Evolutionary conservation across 2,329 filamentous ascomycete genomes (phyloP).

Genomic region (Aspergillus transmontanensis): DNA sequence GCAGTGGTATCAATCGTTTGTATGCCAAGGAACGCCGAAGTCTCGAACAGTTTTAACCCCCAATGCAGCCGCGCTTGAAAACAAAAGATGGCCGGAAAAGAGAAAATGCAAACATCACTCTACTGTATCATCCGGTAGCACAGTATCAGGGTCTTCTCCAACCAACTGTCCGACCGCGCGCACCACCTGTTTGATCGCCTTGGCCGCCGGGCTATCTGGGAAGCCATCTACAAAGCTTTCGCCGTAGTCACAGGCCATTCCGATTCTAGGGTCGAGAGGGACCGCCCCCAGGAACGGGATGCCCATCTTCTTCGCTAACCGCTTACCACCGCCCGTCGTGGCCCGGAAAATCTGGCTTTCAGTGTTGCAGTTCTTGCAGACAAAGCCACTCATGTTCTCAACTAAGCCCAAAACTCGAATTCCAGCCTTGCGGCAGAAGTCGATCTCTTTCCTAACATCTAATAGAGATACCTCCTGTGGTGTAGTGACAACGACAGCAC

Average conservation of each 20-base stretch:
- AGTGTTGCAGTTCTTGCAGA: conserved; percentile 88
- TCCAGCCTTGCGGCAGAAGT: conserved; percentile 93
- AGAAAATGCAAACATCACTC: conserved; percentile 23
- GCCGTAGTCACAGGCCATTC: conserved; percentile 95
- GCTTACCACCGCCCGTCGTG: conserved; percentile 82
- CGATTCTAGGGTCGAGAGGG: conserved; percentile 88
- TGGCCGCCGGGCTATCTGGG: conserved; percentile 87
- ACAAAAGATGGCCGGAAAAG: conserved; percentile 10
- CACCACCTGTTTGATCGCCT: conserved; percentile 79
- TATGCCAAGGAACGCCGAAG: conserved; percentile 1
- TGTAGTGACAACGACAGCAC: conserved; percentile 89
- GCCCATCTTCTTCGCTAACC: conserved; percentile 79
- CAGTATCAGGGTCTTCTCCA: conserved; percentile 61
- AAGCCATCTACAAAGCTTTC: conserved; percentile 96
- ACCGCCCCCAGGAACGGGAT: conserved; percentile 89
- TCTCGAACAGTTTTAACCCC: not conserved
- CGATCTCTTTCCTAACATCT: conserved; percentile 95
- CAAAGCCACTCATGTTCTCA: conserved; percentile 97
- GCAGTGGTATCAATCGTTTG: not conserved
- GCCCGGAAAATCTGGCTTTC: conserved; percentile 82
- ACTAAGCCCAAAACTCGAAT: conserved; percentile 87
- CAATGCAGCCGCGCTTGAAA: conserved; percentile 20
- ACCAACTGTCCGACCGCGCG: conserved; percentile 68
- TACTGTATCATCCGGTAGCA: conserved; percentile 39
- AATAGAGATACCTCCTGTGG: conserved; percentile 91